A percentile compares a stretch with the other conserved stretches of the same genome.
Conservation (phyloP, 345 rosid genomes). For the Psidium guajava region DNA sequence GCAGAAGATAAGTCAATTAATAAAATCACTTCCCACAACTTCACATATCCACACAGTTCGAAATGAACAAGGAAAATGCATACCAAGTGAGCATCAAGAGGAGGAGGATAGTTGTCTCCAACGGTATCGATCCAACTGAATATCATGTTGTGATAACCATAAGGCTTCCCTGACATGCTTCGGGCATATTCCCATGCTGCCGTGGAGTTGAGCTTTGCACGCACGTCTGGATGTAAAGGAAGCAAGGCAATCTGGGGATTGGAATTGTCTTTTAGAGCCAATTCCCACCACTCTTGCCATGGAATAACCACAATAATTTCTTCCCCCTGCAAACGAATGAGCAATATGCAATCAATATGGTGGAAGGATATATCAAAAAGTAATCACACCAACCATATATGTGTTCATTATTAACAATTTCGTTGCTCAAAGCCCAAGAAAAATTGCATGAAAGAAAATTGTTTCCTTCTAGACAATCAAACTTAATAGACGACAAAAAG, state of each 20-base stretch:
- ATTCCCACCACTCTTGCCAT: constrained; percentile 99
- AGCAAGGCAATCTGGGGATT: constrained; percentile 91
- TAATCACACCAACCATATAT: not conserved
- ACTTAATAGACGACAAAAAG: not conserved
- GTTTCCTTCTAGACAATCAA: not conserved
- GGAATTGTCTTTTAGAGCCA: constrained; percentile 71
- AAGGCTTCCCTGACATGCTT: constrained; percentile 96
- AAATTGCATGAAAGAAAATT: not conserved
- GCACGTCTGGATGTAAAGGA: constrained; percentile 73
- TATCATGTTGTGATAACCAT: constrained; percentile 99
- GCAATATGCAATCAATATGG: not conserved
- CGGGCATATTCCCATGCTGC: constrained; percentile 96
- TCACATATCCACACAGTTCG: not conserved
- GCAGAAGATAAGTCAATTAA: not conserved
- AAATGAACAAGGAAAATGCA: not conserved
- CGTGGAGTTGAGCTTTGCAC: constrained; percentile 65
- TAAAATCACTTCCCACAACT: not conserved
- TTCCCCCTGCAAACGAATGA: constrained; percentile 57
- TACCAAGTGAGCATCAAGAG: constrained; percentile 99
- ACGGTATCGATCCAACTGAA: constrained; percentile 98
- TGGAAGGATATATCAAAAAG: not conserved
- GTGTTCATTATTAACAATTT: not conserved
- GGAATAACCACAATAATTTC: constrained; percentile 77
- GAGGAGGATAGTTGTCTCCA: constrained; percentile 93
- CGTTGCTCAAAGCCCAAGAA: not conserved